These are phyloP conservation scores for Ampelocalamus luodianensis DNA, from an alignment of 176 grass and related monocot species.

Conservation along the genomic window DNA sequence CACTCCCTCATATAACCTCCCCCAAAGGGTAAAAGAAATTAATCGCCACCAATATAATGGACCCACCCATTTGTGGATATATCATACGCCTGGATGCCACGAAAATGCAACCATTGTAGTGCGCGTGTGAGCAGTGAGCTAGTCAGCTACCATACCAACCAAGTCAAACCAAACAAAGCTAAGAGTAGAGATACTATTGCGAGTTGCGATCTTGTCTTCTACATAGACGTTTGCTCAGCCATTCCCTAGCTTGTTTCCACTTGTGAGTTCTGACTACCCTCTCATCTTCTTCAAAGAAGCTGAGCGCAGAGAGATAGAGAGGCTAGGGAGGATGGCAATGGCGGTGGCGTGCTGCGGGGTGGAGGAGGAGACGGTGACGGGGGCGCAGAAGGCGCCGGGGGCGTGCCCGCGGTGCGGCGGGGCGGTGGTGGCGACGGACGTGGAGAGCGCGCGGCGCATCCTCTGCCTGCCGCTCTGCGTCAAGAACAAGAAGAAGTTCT, in stretches of 20 bases:
- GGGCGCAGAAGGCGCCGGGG: slow-evolving; percentile 61
- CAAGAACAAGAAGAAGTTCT: slow-evolving; percentile 68
- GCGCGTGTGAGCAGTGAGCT: too few species aligned
- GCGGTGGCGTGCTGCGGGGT: slow-evolving; percentile 43
- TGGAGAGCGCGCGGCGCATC: slow-evolving; percentile 54
- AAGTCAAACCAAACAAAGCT: background rate
- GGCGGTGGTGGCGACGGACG: slow-evolving; percentile 62
- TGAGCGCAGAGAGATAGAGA: background rate
- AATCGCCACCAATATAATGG: background rate
- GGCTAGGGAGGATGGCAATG: background rate
- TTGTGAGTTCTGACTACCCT: background rate
- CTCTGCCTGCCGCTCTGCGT: slow-evolving; percentile 69
- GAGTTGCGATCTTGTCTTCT: background rate
- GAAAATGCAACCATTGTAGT: background rate
- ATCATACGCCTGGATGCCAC: slow-evolving; percentile 10
- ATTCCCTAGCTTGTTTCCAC: background rate
- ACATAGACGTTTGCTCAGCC: background rate
- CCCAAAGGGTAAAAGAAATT: background rate
- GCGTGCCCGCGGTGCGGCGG: slow-evolving; percentile 74
- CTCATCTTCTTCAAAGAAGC: background rate
- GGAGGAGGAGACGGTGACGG: slow-evolving; percentile 60
- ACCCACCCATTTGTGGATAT: background rate
- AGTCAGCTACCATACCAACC: background rate
- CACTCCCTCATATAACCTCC: background rate
- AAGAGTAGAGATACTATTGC: background rate